These are phyloP conservation scores for Cercophora samala DNA, from an alignment of 495 filamentous ascomycete species.

Conservation along the genomic window DNA sequence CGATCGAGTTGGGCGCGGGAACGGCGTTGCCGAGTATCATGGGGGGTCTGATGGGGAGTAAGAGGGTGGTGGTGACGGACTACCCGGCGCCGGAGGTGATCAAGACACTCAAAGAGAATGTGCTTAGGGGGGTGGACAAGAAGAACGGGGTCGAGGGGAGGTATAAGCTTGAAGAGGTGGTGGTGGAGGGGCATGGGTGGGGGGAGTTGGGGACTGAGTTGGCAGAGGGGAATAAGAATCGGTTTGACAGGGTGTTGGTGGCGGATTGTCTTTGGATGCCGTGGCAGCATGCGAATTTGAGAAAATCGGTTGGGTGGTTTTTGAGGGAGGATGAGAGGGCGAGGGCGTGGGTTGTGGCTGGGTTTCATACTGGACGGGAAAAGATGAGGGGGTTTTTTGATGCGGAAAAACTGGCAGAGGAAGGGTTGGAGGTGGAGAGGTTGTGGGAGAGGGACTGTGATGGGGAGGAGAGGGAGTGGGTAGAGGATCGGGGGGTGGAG, in stretches of 20 bases:
- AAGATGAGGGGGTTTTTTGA: conserved; percentile 71
- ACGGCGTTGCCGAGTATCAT: conserved; percentile 73
- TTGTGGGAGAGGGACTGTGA: conserved; percentile 75
- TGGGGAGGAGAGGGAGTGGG: conserved; percentile 65
- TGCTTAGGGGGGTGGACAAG: conserved; percentile 34
- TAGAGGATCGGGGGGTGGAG: conserved; percentile 58
- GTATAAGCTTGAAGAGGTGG: conserved; percentile 20
- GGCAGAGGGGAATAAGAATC: conserved; percentile 45
- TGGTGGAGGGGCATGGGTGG: conserved; percentile 70
- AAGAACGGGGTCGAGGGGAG: conserved; percentile 14
- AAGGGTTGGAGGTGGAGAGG: conserved; percentile 63
- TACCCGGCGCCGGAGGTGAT: conserved; percentile 68
- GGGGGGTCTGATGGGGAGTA: conserved; percentile 59
- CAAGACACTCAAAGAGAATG: conserved; percentile 59
- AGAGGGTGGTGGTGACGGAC: conserved; percentile 65
- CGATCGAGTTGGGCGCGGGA: conserved; percentile 59
- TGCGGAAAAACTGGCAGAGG: conserved; percentile 47
- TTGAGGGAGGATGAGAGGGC: conserved; percentile 50
- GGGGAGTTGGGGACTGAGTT: conserved; percentile 58
- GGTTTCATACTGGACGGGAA: conserved; percentile 79
- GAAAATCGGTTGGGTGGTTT: conserved; percentile 67
- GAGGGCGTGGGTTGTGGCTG: conserved; percentile 64
- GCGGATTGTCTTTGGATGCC: conserved; percentile 89
- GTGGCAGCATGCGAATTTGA: conserved; percentile 69
- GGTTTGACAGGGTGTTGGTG: conserved; percentile 67